Evolutionary conservation across 495 filamentous ascomycete genomes (phyloP).

Genomic region (Penicillium antarcticum): DNA sequence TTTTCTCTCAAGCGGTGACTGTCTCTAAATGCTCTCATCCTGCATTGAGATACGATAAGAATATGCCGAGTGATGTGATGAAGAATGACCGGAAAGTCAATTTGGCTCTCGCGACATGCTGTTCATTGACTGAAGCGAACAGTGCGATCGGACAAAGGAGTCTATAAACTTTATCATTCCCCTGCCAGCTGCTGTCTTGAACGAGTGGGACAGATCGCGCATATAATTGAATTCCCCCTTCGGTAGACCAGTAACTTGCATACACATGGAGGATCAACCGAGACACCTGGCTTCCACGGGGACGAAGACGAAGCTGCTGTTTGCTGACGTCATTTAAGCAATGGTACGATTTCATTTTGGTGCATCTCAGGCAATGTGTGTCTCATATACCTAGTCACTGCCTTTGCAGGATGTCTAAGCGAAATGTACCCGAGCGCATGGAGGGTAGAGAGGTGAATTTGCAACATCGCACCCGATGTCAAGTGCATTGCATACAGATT

Average conservation of each 20-base stretch:
- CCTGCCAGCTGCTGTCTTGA: not conserved
- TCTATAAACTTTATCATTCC: not conserved
- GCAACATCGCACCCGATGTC: not conserved
- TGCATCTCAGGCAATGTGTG: slow-evolving; percentile 13
- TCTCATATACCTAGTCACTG: slow-evolving; percentile 6
- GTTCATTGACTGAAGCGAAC: not conserved
- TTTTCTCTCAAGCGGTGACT: too few relatives aligned
- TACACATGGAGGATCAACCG: not conserved
- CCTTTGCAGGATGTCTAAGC: not conserved
- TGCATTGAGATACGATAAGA: not conserved
- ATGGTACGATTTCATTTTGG: slow-evolving; percentile 5
- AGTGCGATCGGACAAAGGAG: not conserved
- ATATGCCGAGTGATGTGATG: not conserved
- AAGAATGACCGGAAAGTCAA: not conserved
- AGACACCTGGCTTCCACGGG: not conserved
- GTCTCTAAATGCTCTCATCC: not conserved
- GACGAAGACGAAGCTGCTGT: not conserved
- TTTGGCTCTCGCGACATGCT: too few relatives aligned
- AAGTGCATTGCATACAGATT: not conserved
- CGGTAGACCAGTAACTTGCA: not conserved
- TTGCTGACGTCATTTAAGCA: slow-evolving; percentile 5
- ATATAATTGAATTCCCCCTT: not conserved
- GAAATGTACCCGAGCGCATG: not conserved
- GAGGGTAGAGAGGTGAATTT: not conserved
- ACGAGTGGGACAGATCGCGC: not conserved